Evolutionary conservation across 106 monocot genomes (phyloP).

Genomic region (Iris macrosiphon): DNA sequence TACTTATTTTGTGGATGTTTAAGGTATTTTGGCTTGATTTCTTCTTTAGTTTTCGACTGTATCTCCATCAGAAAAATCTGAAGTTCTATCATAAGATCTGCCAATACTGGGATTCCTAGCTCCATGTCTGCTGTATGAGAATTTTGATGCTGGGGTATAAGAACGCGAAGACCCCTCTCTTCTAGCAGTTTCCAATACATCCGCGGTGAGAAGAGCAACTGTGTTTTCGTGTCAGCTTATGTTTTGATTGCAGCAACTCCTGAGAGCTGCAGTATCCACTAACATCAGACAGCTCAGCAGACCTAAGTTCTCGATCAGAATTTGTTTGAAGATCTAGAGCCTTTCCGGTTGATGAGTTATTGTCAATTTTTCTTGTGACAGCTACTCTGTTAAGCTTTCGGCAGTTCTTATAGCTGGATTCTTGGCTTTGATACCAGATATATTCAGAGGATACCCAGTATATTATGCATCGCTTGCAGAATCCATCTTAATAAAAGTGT

Average conservation of each 20-base stretch:
- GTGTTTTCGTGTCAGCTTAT: not conserved
- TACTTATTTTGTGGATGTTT: no score
- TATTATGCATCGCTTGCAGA: not conserved
- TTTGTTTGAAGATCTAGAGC: constrained; percentile 2
- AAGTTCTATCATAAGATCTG: constrained; percentile 5
- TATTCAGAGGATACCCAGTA: not conserved
- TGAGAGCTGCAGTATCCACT: constrained; percentile 4
- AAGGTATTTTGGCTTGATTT: no score
- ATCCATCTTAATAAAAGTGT: not conserved
- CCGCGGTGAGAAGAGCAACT: constrained; percentile 3
- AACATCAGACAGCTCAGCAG: constrained; percentile 1
- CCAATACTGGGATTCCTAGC: not conserved
- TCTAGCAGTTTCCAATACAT: constrained; percentile 10
- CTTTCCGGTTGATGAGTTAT: not conserved
- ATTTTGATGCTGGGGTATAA: constrained; percentile 10
- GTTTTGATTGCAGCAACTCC: not conserved
- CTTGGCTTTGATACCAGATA: not conserved
- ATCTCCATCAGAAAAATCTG: constrained; percentile 8
- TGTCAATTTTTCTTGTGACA: not conserved
- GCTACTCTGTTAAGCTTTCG: constrained; percentile 5
- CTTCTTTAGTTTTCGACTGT: no score
- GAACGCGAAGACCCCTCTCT: constrained; percentile 18
- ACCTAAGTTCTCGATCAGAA: not conserved
- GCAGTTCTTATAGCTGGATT: constrained; percentile 5
- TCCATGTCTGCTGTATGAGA: not conserved